Conservation (phyloP, 352 stramenopile species). For the Phytophthora sansomeana region DNA sequence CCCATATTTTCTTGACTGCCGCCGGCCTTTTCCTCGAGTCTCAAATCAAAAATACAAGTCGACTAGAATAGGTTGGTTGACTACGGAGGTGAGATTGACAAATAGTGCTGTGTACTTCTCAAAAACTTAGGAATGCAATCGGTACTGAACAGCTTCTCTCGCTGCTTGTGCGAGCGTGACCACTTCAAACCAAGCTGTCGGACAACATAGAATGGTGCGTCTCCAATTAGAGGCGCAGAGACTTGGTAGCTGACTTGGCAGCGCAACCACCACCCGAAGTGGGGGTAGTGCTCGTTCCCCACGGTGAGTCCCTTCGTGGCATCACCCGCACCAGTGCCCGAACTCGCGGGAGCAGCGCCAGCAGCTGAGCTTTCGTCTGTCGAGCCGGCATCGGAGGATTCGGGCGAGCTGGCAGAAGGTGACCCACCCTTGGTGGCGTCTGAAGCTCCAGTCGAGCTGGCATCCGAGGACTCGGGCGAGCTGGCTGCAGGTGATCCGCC, state of each 20-base stretch:
- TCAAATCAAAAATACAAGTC: slow-evolving; percentile 26
- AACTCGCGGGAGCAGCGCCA: too few species aligned
- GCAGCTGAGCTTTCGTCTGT: neutral
- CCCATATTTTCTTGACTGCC: slow-evolving; percentile 49
- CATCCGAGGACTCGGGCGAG: neutral
- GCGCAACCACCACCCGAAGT: slow-evolving; percentile 28
- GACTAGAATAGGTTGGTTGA: slow-evolving; percentile 31
- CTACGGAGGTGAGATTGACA: neutral
- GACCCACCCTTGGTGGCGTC: slow-evolving; percentile 7
- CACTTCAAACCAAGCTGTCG: slow-evolving; percentile 11
- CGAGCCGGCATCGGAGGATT: too few species aligned
- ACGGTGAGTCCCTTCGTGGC: slow-evolving; percentile 31
- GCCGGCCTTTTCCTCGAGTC: slow-evolving; percentile 11
- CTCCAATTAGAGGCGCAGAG: slow-evolving; percentile 24
- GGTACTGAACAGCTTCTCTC: slow-evolving; percentile 17
- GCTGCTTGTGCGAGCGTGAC: too few species aligned
- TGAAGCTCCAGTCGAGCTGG: too few species aligned
- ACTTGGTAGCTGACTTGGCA: slow-evolving; percentile 15
- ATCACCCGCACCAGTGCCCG: slow-evolving; percentile 5
- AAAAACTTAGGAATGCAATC: slow-evolving; percentile 15
- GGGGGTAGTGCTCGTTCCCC: slow-evolving; percentile 20
- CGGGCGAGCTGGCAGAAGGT: neutral
- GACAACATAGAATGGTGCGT: slow-evolving; percentile 3
- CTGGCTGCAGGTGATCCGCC: neutral
- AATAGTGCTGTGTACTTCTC: slow-evolving; percentile 26